Conservation (phyloP, 176 grass and related monocot species). For the Triticum dicoccoides region DNA sequence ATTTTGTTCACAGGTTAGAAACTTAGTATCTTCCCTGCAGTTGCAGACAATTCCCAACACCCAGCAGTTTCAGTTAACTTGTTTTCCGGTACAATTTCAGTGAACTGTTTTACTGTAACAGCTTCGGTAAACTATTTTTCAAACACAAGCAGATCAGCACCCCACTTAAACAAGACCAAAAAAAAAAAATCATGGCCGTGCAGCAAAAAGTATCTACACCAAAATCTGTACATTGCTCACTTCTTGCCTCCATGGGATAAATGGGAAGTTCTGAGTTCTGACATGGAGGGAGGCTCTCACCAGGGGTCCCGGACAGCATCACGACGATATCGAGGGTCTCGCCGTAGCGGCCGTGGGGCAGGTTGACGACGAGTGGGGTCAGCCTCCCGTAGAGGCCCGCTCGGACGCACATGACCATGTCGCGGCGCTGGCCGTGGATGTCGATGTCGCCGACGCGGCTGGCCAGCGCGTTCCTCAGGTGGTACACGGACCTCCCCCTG, state of each 20-base stretch:
- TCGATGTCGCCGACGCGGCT: neutral
- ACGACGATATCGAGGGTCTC: neutral
- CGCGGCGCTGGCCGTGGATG: neutral
- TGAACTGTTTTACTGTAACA: neutral
- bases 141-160: neutral
- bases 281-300: neutral
- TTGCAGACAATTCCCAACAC: neutral
- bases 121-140: neutral
- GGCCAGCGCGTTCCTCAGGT: neutral
- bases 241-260: neutral
- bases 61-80: neutral
- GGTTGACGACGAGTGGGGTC: slow-evolving; percentile 23
- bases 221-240: neutral
- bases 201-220: neutral
- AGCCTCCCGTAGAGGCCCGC: slow-evolving; percentile 1
- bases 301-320: neutral
- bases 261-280: neutral
- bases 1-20: neutral
- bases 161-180: neutral
- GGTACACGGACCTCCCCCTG: neutral
- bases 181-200: neutral
- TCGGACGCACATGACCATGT: neutral
- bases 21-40: neutral
- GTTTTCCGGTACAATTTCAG: neutral
- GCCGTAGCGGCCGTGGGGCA: neutral